Evolutionary conservation across 2,329 filamentous ascomycete species (phyloP).

Genomic region (Bipolaris gigantea): DNA sequence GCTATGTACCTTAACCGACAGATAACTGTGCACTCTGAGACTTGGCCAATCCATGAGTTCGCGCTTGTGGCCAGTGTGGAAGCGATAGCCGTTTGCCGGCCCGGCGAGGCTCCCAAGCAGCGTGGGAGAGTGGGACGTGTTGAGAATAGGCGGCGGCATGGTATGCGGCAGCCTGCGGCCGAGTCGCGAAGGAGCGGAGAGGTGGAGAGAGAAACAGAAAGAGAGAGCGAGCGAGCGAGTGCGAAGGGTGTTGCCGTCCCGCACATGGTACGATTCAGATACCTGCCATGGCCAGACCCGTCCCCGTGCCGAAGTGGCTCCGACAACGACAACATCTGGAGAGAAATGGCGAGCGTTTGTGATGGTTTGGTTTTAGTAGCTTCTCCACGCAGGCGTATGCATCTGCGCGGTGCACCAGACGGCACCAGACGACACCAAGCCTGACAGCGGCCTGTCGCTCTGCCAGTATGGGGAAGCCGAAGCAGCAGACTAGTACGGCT

Average conservation of each 20-base stretch:
- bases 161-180: not conserved
- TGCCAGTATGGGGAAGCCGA: slow-evolving; percentile 2
- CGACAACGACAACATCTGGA: not conserved
- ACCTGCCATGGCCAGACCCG: slow-evolving; percentile 6
- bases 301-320: slow-evolving; percentile 1
- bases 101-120: slow-evolving; percentile 2
- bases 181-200: slow-evolving; percentile 10
- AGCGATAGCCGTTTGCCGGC: slow-evolving; percentile 15
- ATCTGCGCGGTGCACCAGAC: not conserved
- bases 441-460: not conserved
- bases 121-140: slow-evolving; percentile 1
- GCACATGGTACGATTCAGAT: slow-evolving; percentile 12
- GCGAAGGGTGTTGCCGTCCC: slow-evolving; percentile 12
- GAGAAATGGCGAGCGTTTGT: not conserved
- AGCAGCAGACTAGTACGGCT: not conserved
- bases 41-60: slow-evolving; percentile 28
- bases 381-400: not conserved
- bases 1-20: slow-evolving; percentile 6
- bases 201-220: not conserved
- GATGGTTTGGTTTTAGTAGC: not conserved
- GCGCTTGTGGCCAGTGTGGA: slow-evolving; percentile 2
- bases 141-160: slow-evolving; percentile 4
- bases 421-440: not conserved
- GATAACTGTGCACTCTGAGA: slow-evolving; percentile 29
- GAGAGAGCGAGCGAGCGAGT: slow-evolving; percentile 7